A percentile compares a stretch with the other conserved stretches of the same genome.
Evolutionary conservation across 176 grass and related monocot genomes (phyloP).

Genomic region (Oryza glaberrima): DNA sequence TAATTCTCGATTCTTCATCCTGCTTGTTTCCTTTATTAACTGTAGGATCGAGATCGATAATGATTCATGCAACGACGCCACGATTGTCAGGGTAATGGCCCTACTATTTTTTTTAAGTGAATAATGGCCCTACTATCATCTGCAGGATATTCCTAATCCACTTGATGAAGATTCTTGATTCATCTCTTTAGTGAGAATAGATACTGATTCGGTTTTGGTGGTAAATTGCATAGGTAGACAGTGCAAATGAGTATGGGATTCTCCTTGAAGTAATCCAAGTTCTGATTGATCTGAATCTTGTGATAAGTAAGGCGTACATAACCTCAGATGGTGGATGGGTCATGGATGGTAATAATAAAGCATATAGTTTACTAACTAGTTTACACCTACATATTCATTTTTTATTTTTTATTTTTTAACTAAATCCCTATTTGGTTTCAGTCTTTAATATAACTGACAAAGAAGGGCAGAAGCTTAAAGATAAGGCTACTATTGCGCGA

Average conservation of each 20-base stretch:
- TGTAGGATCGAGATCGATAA: constrained; percentile 75
- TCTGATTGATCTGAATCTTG: constrained; percentile 75
- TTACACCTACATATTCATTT: not conserved
- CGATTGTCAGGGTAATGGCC: constrained; percentile 65
- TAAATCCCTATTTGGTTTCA: constrained; percentile 39
- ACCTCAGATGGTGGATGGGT: constrained; percentile 81
- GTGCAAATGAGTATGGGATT: constrained; percentile 77
- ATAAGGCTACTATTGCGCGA: constrained; percentile 31
- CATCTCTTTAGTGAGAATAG: not conserved
- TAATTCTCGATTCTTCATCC: constrained; percentile 3
- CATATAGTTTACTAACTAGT: not conserved
- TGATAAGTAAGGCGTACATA: constrained; percentile 82
- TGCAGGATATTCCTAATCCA: not conserved
- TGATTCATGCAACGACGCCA: constrained; percentile 53
- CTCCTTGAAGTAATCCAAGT: constrained; percentile 81
- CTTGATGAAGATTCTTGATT: not conserved
- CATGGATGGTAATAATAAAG: constrained; percentile 70
- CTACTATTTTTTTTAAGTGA: not conserved
- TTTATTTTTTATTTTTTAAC: not conserved
- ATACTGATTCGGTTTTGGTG: not conserved
- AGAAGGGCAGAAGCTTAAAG: constrained; percentile 67
- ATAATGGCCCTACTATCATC: constrained; percentile 31
- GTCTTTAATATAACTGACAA: constrained; percentile 80
- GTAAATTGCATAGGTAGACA: constrained; percentile 58
- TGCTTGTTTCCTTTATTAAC: constrained; percentile 15